These are phyloP conservation scores for Astraeus odoratus DNA, from an alignment of 768 basidiomycete species.

Conservation along the genomic window DNA sequence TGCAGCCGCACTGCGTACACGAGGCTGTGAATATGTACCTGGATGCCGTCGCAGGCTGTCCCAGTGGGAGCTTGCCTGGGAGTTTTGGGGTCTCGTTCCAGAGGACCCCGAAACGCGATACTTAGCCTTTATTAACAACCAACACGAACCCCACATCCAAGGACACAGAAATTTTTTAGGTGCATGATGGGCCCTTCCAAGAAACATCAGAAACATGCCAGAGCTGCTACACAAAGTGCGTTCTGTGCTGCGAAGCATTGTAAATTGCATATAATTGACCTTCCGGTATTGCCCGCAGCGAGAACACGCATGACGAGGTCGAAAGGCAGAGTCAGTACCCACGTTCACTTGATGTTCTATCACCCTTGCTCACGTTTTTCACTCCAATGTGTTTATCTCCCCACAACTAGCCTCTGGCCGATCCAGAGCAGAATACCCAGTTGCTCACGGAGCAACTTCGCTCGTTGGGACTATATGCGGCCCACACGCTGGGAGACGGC, in stretches of 20 bases:
- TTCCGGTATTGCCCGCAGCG: slow-evolving; percentile 31
- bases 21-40: slow-evolving; percentile 14
- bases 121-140: slow-evolving; percentile 27
- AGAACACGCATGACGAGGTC: slow-evolving; percentile 55
- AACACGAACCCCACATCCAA: slow-evolving; percentile 29
- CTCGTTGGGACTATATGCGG: slow-evolving; percentile 79
- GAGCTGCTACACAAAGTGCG: slow-evolving; percentile 34
- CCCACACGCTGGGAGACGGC: slow-evolving; percentile 80
- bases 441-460: slow-evolving; percentile 68
- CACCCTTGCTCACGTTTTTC: slow-evolving; percentile 11
- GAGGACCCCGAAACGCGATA: slow-evolving; percentile 30
- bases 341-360: slow-evolving; percentile 17
- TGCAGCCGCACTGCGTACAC: slow-evolving; percentile 9
- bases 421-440: slow-evolving; percentile 59
- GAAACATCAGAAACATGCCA: slow-evolving; percentile 32
- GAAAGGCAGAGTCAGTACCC: slow-evolving; percentile 46
- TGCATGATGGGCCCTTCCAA: slow-evolving; percentile 38
- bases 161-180: slow-evolving; percentile 22
- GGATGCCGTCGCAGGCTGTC: not conserved
- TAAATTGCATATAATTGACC: slow-evolving; percentile 21
- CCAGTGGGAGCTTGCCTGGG: slow-evolving; percentile 5
- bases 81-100: slow-evolving; percentile 21
- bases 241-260: slow-evolving; percentile 21
- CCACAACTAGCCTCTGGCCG: slow-evolving; percentile 39
- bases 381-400: not conserved